These are phyloP conservation scores for Colletotrichum agaves DNA, from an alignment of 2,329 filamentous ascomycete genomes.

Conservation along the genomic window DNA sequence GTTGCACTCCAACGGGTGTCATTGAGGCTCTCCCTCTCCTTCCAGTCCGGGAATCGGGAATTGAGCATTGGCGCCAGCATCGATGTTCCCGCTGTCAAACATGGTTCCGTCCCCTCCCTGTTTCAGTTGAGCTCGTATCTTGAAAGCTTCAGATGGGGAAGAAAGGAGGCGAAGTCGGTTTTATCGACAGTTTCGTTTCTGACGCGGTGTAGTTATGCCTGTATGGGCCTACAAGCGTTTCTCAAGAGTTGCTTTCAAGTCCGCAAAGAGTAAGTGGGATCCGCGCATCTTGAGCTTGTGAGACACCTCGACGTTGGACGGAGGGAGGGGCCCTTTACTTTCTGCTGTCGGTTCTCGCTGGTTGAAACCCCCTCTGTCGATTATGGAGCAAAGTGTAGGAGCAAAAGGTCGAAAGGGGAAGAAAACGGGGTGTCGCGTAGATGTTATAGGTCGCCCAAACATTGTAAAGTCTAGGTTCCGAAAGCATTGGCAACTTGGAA, in stretches of 20 bases:
- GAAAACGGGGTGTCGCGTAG: constrained; percentile 1
- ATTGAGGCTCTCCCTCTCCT: neutral
- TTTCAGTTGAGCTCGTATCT: constrained; percentile 36
- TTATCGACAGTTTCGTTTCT: constrained; percentile 14
- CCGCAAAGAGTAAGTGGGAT: constrained; percentile 19
- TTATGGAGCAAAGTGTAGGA: neutral
- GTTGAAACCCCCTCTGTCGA: neutral
- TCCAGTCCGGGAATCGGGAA: neutral
- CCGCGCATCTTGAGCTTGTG: neutral
- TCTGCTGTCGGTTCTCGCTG: neutral
- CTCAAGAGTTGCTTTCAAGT: neutral
- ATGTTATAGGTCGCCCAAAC: constrained; percentile 20
- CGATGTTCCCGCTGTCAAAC: constrained; percentile 10
- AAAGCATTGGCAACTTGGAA: constrained; percentile 17
- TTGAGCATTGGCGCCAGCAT: neutral
- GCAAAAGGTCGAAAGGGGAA: constrained; percentile 11
- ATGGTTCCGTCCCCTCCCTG: neutral
- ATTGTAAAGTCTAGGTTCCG: constrained; percentile 7
- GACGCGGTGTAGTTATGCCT: neutral
- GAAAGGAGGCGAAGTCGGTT: constrained; percentile 20
- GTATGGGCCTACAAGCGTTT: constrained; percentile 7
- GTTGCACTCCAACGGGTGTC: neutral
- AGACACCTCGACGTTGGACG: constrained; percentile 18
- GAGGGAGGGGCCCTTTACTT: neutral
- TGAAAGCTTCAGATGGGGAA: neutral